Conservation (phyloP, 371 early-diverging fungal species). For the Mucor piriformis region DNA sequence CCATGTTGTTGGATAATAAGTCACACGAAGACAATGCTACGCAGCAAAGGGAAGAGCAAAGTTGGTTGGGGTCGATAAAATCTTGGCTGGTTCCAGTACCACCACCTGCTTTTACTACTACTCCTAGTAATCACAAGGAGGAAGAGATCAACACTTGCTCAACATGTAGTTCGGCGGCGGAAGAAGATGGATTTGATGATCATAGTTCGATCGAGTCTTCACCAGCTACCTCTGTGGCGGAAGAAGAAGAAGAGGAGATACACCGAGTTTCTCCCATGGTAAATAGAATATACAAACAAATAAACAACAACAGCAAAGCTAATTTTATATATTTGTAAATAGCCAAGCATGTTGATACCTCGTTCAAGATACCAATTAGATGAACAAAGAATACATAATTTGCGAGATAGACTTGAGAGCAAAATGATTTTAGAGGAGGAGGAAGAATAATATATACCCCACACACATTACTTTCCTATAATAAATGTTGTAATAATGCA, state of each 20-base stretch:
- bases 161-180: constrained; percentile 15
- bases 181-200: constrained; percentile 13
- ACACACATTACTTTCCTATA: too few relatives aligned
- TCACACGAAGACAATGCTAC: background rate
- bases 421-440: constrained; percentile 26
- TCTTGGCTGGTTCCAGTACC: constrained; percentile 10
- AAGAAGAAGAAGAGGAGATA: background rate
- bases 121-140: too few relatives aligned
- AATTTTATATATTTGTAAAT: background rate
- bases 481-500: too few relatives aligned
- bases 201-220: constrained; percentile 10
- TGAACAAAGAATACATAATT: background rate
- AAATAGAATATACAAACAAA: background rate
- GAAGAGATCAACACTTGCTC: constrained; percentile 7
- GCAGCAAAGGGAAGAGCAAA: constrained; percentile 2
- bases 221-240: constrained; percentile 21
- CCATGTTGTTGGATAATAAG: constrained; percentile 4
- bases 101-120: background rate
- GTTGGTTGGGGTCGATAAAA: constrained; percentile 16
- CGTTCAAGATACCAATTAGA: constrained; percentile 7
- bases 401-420: constrained; percentile 17
- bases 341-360: constrained; percentile 4
- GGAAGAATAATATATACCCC: constrained; percentile 8
- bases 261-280: constrained; percentile 16
- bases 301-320: background rate